These are phyloP conservation scores for Tricharina praecox DNA, from an alignment of 495 filamentous ascomycete species.

Conservation along the genomic window DNA sequence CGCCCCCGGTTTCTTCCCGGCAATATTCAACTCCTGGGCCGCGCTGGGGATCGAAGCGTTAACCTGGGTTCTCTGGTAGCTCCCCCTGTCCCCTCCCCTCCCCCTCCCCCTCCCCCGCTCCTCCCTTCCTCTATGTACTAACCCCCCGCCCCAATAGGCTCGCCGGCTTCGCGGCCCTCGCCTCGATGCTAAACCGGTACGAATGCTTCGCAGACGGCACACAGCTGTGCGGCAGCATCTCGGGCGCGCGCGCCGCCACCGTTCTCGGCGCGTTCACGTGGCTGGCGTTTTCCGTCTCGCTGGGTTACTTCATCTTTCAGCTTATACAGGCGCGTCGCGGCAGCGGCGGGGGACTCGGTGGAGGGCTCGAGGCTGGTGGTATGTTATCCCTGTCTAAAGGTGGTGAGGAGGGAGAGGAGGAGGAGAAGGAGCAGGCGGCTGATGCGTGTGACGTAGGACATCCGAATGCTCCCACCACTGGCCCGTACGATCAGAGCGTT, in stretches of 20 bases:
- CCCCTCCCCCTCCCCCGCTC: background rate
- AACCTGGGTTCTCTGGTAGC: conserved; percentile 24
- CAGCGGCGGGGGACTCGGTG: too few relatives aligned
- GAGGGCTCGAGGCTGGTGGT: too few relatives aligned
- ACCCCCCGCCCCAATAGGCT: conserved; percentile 17
- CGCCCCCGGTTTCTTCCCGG: conserved; percentile 21
- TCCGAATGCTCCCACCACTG: too few relatives aligned
- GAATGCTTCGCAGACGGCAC: background rate
- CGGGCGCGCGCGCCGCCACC: background rate
- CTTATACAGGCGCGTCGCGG: too few relatives aligned
- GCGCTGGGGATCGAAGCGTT: conserved; percentile 25
- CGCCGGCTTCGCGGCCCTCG: conserved; percentile 43
- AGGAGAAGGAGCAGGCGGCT: background rate
- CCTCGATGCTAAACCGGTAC: conserved; percentile 31
- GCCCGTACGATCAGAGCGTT: too few relatives aligned
- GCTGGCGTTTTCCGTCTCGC: background rate
- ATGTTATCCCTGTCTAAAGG: background rate
- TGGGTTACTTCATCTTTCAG: too few relatives aligned
- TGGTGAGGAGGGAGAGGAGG: background rate
- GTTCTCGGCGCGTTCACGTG: conserved; percentile 4
- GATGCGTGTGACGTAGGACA: background rate
- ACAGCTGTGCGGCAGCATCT: background rate
- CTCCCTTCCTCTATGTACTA: too few relatives aligned
- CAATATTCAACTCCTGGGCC: conserved; percentile 23
- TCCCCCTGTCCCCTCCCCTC: background rate